These are phyloP conservation scores for Fragaria ananassa DNA, from an alignment of 306 rosid species.

Conservation along the genomic window DNA sequence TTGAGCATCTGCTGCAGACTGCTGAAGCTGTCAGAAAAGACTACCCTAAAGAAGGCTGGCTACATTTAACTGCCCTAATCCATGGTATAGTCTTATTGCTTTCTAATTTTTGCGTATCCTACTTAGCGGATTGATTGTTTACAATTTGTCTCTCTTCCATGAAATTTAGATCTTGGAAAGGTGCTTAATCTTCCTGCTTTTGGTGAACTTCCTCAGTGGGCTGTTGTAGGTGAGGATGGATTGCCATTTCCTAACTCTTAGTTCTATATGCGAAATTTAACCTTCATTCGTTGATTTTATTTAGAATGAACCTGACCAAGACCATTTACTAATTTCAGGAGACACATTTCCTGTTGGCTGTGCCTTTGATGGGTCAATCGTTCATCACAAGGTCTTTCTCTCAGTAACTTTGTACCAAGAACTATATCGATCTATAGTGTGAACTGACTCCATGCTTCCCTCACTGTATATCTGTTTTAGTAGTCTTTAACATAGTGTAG, in stretches of 20 bases:
- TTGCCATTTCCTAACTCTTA: background rate
- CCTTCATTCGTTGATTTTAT: background rate
- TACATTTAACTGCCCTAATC: constrained; percentile 24
- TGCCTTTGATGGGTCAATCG: constrained; percentile 29
- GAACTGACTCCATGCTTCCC: background rate
- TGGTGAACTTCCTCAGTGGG: constrained; percentile 39
- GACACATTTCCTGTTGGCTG: constrained; percentile 34
- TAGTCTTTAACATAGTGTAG: background rate
- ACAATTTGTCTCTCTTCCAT: background rate
- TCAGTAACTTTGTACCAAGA: background rate
- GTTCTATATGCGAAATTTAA: background rate
- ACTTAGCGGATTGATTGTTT: background rate
- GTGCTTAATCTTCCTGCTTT: constrained; percentile 31
- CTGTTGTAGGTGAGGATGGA: constrained; percentile 29
- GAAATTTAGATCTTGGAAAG: constrained; percentile 33
- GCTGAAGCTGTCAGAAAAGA: constrained; percentile 33
- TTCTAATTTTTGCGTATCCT: background rate
- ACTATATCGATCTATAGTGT: background rate
- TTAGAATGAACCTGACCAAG: background rate
- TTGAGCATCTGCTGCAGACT: constrained; percentile 31
- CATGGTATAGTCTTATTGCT: constrained; percentile 12
- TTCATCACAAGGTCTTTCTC: constrained; percentile 31
- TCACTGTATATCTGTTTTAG: background rate
- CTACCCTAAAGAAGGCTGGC: constrained; percentile 28
- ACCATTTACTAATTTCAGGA: constrained; percentile 15